Percentiles rank a stretch among this genome's conserved stretches.
phyloP scores from a whole-genome alignment of 2,329 filamentous ascomycete genomes.

The Aspergillus sp. region DNA sequence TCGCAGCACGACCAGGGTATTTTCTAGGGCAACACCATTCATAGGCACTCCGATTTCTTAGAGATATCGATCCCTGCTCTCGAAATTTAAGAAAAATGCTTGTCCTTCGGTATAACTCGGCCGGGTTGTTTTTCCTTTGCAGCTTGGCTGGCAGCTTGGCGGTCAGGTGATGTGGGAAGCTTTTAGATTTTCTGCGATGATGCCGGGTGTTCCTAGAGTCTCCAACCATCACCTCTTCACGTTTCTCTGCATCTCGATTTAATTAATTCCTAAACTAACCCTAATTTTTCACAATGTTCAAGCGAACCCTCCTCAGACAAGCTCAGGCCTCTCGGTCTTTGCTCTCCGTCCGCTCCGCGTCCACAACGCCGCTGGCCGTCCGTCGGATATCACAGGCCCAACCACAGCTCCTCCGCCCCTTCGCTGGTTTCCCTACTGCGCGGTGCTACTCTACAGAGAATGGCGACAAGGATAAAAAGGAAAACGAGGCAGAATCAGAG shows the following conservation, averaged over 20 bases:
- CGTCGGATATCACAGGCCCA: constrained; percentile 36
- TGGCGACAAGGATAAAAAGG: constrained; percentile 37
- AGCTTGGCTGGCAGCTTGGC: no score
- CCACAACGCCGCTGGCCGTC: constrained; percentile 32
- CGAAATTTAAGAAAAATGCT: neutral
- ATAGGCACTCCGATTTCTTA: neutral
- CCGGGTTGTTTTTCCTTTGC: constrained; percentile 11
- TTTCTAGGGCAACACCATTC: neutral
- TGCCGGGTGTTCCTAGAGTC: constrained; percentile 2
- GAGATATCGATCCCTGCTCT: neutral
- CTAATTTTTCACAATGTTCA: constrained; percentile 38
- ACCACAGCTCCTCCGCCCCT: constrained; percentile 31
- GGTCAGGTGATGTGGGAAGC: constrained; percentile 11
- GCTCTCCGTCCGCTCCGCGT: constrained; percentile 33
- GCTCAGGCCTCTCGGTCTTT: constrained; percentile 38
- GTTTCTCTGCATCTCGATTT: neutral
- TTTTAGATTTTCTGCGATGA: constrained; percentile 19
- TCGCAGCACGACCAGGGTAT: neutral
- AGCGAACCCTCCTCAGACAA: constrained; percentile 44
- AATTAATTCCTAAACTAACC: constrained; percentile 4
- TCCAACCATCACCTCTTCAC: constrained; percentile 1
- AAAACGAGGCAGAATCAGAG: constrained; percentile 34
- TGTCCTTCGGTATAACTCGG: constrained; percentile 7
- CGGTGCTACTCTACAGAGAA: constrained; percentile 46
- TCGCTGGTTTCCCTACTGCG: constrained; percentile 32